These are phyloP conservation scores for Plantago major DNA, from an alignment of 257 asterid genomes.

Conservation along the genomic window DNA sequence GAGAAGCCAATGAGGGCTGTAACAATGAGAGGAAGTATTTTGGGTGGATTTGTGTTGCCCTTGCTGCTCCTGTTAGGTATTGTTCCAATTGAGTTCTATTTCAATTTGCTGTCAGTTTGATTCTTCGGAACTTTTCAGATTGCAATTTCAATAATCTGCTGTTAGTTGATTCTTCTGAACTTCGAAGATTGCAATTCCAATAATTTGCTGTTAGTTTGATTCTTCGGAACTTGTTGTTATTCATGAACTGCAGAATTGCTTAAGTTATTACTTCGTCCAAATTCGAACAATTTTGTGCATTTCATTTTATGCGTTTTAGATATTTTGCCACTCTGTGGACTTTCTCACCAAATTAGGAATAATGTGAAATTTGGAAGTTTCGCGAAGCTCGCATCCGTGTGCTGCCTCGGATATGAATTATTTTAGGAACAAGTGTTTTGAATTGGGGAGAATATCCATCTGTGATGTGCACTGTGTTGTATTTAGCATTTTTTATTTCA, in stretches of 20 bases:
- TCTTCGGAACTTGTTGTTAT: too few relatives aligned
- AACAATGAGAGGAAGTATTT: slow-evolving; percentile 49
- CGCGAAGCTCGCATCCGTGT: too few relatives aligned
- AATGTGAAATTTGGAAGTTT: too few relatives aligned
- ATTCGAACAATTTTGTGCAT: too few relatives aligned
- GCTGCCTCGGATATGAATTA: too few relatives aligned
- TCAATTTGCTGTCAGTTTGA: not conserved
- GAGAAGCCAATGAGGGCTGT: not conserved
- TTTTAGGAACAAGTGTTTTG: too few relatives aligned
- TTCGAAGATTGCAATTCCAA: slow-evolving; percentile 5
- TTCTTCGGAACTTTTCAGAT: not conserved
- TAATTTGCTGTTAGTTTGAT: not conserved
- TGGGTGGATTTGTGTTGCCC: slow-evolving; percentile 68
- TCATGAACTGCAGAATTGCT: not conserved
- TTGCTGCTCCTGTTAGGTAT: slow-evolving; percentile 65
- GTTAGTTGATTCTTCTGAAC: not conserved
- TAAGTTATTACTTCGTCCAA: too few relatives aligned
- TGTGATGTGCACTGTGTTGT: not conserved
- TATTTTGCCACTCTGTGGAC: slow-evolving; percentile 5
- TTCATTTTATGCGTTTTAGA: too few relatives aligned
- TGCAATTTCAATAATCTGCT: not conserved
- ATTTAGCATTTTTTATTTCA: not conserved
- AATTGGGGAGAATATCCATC: too few relatives aligned
- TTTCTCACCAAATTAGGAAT: too few relatives aligned
- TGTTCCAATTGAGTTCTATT: slow-evolving; percentile 3